phyloP scores from a whole-genome alignment of 768 basidiomycete genomes.

The Hortiboletus flavorubellus region DNA sequence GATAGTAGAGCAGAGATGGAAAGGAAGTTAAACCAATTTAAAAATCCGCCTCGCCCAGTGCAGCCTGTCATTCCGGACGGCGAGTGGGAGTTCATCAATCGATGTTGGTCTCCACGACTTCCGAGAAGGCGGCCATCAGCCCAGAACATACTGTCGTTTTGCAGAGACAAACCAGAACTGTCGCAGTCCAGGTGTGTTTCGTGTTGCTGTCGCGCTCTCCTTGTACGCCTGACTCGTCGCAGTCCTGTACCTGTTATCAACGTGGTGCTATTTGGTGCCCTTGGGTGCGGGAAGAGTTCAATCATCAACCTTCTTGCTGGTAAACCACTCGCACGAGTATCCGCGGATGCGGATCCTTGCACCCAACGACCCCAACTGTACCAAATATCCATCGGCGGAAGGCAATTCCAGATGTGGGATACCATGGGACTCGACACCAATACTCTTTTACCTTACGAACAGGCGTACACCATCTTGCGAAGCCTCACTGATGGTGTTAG shows the following conservation, averaged over 20 bases:
- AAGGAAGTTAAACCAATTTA: neutral
- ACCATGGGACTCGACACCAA: constrained; percentile 20
- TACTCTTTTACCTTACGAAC: constrained; percentile 11
- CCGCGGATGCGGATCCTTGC: constrained; percentile 24
- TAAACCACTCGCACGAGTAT: constrained; percentile 20
- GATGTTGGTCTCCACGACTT: constrained; percentile 1
- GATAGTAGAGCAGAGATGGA: neutral
- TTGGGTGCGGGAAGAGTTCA: constrained; percentile 20
- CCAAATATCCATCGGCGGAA: neutral
- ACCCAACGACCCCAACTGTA: constrained; percentile 24
- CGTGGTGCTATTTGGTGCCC: constrained; percentile 15
- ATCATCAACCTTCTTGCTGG: constrained; percentile 20
- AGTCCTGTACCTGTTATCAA: constrained; percentile 2
- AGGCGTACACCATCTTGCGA: constrained; percentile 27
- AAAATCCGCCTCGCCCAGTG: neutral
- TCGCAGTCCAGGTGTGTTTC: neutral
- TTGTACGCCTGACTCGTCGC: neutral
- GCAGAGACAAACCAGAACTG: neutral
- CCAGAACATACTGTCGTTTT: neutral
- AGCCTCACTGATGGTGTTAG: constrained; percentile 29
- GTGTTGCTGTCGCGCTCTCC: too few relatives aligned
- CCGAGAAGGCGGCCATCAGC: neutral
- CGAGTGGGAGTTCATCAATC: constrained; percentile 2
- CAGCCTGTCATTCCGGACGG: neutral
- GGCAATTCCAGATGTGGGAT: constrained; percentile 21